Evolutionary conservation across 2,329 filamentous ascomycete species (phyloP), one percentile per base, ranked within the genome.

Genomic region (Cladosporium sphaerospermum): DNA sequence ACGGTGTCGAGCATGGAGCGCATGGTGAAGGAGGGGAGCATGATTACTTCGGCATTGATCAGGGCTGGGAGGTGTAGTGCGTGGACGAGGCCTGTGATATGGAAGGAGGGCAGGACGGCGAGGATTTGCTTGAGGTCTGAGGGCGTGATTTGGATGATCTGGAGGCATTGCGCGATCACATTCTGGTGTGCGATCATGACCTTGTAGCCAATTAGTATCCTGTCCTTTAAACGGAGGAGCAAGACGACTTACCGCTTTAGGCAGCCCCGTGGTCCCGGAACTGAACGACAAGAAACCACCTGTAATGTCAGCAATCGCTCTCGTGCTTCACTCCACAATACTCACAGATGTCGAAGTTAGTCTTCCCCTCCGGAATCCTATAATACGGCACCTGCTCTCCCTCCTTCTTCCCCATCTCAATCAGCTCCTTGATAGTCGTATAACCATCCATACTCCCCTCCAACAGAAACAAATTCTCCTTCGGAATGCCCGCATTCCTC

Each of bases 1-100:
- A 83, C 72, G 0, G 78, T 72, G 32, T 73, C 60, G 9, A 84
- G 75, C 76, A 84, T 81, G 18, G 67, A 64, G 34, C 76, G 70
- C 75, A 85, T 81, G n/a, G 76, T 81, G 68, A 86, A 88, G 5
- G 74, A 66, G 0, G 82, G 79, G 1, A 86, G 73, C 75, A 86
- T 83, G 63, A 81, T 76, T 31, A 86, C 81, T 59, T 84, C 77
- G n/a, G 80, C 80, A 62, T 86, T 85, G 40, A 84, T 69, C 8
- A 82, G 65, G 28, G 85, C 67, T 0, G 84, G 83, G 0, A 86
- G 71, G 62, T 86, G 81, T 55, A 86, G 74, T 36, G 78, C 73
- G 60, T 84, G 81, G 3, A 84, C 77, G 1, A 85, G 73, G 2
- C 82, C 82, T 1, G 81, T 83, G 60, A 83, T 84, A 67, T 84